Evolutionary conservation across 2,329 filamentous ascomycete species (phyloP).

Genomic region (Thelonectria discophora): DNA sequence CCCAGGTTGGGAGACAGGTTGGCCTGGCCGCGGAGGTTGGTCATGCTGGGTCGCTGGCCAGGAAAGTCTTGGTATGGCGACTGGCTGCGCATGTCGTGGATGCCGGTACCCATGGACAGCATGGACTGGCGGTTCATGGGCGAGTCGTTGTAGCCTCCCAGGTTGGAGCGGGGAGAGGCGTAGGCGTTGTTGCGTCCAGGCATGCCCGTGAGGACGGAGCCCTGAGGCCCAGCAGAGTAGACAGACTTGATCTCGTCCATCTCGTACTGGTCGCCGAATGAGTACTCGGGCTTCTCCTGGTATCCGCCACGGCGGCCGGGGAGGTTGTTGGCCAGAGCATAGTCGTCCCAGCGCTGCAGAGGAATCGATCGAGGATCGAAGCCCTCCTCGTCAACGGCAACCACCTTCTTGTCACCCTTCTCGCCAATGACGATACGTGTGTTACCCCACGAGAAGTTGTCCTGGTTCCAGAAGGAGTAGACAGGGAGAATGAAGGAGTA

Average conservation of each 20-base stretch:
- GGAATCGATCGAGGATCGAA: conserved; percentile 95
- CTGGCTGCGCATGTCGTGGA: conserved; percentile 58
- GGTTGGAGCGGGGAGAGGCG: conserved; percentile 80
- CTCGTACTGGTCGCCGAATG: conserved; percentile 84
- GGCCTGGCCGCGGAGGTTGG: conserved; percentile 61
- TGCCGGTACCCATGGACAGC: conserved; percentile 68
- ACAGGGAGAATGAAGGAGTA: conserved; percentile 91
- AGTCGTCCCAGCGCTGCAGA: conserved; percentile 97
- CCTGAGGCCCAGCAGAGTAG: conserved; percentile 90
- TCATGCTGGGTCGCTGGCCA: conserved; percentile 67
- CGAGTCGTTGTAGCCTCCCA: conserved; percentile 59
- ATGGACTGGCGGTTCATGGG: conserved; percentile 72
- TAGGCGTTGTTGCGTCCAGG: conserved; percentile 71
- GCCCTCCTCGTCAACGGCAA: conserved; percentile 83
- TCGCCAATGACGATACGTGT: conserved; percentile 97
- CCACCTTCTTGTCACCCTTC: conserved; percentile 87
- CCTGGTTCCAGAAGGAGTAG: conserved; percentile 99
- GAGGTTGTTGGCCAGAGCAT: conserved; percentile 84
- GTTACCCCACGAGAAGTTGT: conserved; percentile 99
- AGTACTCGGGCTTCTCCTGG: conserved; percentile 69
- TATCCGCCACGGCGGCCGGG: conserved; percentile 85
- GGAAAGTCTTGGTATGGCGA: conserved; percentile 68
- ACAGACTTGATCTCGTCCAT: conserved; percentile 98
- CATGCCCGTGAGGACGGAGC: conserved; percentile 88
- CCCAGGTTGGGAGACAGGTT: conserved; percentile 57